phyloP scores from a whole-genome alignment of 495 filamentous ascomycete genomes.

The Mytilinidion resinicola region DNA sequence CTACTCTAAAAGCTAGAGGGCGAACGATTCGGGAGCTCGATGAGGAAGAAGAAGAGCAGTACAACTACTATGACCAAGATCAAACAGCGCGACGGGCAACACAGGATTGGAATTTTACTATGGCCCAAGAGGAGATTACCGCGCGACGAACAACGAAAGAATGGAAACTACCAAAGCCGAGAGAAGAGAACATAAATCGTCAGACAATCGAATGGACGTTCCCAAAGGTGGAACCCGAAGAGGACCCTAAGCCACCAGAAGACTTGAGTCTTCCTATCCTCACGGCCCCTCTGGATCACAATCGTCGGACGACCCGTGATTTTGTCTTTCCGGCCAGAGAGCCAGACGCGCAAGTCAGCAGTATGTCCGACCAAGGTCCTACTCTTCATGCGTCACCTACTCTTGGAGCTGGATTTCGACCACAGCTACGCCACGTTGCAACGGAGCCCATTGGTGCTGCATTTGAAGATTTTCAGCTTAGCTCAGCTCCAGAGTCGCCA shows the following conservation, averaged over 20 bases:
- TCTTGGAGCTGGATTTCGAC: slow-evolving; percentile 29
- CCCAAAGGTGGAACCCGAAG: slow-evolving; percentile 21
- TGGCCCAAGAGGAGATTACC: slow-evolving; percentile 24
- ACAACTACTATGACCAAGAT: slow-evolving; percentile 14
- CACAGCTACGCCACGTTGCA: slow-evolving; percentile 30
- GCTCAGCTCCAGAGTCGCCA: slow-evolving; percentile 26
- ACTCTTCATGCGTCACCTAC: slow-evolving; percentile 25
- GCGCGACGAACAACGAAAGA: slow-evolving; percentile 31
- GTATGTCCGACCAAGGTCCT: slow-evolving; percentile 11
- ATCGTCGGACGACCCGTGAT: slow-evolving; percentile 21
- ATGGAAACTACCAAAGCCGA: slow-evolving; percentile 43
- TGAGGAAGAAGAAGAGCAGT: slow-evolving; percentile 36
- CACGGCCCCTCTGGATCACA: slow-evolving; percentile 3
- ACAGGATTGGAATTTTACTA: slow-evolving; percentile 6
- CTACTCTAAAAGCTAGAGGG: slow-evolving; percentile 47
- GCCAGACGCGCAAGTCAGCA: slow-evolving; percentile 1
- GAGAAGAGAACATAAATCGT: slow-evolving; percentile 41
- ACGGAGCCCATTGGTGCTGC: slow-evolving; percentile 33
- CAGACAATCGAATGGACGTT: slow-evolving; percentile 42
- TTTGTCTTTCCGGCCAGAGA: slow-evolving; percentile 23
- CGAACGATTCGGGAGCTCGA: slow-evolving; percentile 31
- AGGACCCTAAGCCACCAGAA: slow-evolving; percentile 6
- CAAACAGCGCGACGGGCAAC: slow-evolving; percentile 8
- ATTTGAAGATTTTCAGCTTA: slow-evolving; percentile 27
- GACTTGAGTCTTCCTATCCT: slow-evolving; percentile 10